Evolutionary conservation across 2,329 filamentous ascomycete species (phyloP).

Genomic region (Penicillium corylophilum): DNA sequence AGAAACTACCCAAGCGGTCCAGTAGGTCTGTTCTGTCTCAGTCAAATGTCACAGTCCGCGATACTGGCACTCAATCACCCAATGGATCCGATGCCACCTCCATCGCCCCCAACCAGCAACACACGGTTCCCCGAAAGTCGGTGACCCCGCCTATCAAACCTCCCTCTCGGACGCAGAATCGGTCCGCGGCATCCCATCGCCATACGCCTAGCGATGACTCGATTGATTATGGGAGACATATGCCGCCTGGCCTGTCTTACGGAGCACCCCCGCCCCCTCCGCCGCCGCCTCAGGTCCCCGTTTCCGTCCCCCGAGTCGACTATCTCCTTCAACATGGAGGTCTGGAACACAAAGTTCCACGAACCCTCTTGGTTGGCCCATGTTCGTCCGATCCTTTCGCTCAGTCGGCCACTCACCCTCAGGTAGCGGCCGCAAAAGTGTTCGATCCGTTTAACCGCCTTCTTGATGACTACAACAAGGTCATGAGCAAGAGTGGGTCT

Average conservation of each 20-base stretch:
- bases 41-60: constrained; percentile 35
- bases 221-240: constrained; percentile 33
- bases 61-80: constrained; percentile 34
- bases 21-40: constrained; percentile 34
- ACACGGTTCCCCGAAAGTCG: constrained; percentile 29
- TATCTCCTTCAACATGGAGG: constrained; percentile 90
- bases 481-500: constrained; percentile 80
- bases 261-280: constrained; percentile 67
- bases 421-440: constrained; percentile 67
- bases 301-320: constrained; percentile 79
- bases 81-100: constrained; percentile 49
- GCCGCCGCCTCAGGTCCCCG: constrained; percentile 64
- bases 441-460: constrained; percentile 82
- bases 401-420: constrained; percentile 61
- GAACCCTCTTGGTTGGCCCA: constrained; percentile 61
- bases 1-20: constrained; percentile 33
- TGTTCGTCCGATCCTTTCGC: constrained; percentile 56
- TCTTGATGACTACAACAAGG: constrained; percentile 79
- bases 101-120: constrained; percentile 45
- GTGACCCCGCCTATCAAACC: constrained; percentile 33
- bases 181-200: constrained; percentile 32
- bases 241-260: constrained; percentile 30
- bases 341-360: constrained; percentile 68
- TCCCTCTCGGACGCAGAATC: constrained; percentile 36
- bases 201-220: constrained; percentile 39